These are phyloP conservation scores for Clavariopsis aquatica DNA, from an alignment of 495 filamentous ascomycete genomes.

Conservation along the genomic window DNA sequence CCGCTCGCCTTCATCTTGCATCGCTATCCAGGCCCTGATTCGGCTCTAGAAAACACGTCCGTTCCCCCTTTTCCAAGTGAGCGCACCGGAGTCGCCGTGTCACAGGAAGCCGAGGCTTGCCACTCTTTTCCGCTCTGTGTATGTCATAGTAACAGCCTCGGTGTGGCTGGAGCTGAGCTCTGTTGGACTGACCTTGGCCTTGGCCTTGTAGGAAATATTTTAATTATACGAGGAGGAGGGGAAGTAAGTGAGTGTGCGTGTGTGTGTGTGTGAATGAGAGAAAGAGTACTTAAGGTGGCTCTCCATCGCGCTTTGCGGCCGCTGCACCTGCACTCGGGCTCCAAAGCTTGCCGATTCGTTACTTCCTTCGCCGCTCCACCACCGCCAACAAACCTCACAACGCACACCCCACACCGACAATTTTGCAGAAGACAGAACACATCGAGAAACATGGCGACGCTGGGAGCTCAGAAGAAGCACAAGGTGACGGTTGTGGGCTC, in stretches of 20 bases:
- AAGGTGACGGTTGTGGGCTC: slow-evolving; percentile 93
- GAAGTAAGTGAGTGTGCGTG: too few relatives aligned
- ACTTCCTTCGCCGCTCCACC: not conserved
- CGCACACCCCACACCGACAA: not conserved
- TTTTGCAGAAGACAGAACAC: not conserved
- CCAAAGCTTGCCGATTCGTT: not conserved
- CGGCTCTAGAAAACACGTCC: too few relatives aligned
- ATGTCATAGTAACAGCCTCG: slow-evolving; percentile 14
- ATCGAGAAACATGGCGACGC: slow-evolving; percentile 42
- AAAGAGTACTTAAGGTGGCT: slow-evolving; percentile 27
- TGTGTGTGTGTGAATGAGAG: too few relatives aligned
- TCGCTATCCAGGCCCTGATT: not conserved
- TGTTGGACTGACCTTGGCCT: not conserved
- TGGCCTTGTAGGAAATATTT: not conserved
- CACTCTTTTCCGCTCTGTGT: not conserved
- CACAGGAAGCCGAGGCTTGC: slow-evolving; percentile 29
- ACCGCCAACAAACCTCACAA: slow-evolving; percentile 1
- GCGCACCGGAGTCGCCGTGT: slow-evolving; percentile 20
- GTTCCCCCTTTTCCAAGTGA: not conserved
- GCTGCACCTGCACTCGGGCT: slow-evolving; percentile 1
- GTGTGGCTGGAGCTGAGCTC: slow-evolving; percentile 11
- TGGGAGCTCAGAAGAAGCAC: slow-evolving; percentile 64
- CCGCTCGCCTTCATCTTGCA: not conserved
- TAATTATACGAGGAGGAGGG: too few relatives aligned
- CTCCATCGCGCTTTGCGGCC: not conserved